These are phyloP conservation scores for Cutaneotrichosporon mucoides DNA, from an alignment of 1,284 basidiomycete species.

Conservation along the genomic window DNA sequence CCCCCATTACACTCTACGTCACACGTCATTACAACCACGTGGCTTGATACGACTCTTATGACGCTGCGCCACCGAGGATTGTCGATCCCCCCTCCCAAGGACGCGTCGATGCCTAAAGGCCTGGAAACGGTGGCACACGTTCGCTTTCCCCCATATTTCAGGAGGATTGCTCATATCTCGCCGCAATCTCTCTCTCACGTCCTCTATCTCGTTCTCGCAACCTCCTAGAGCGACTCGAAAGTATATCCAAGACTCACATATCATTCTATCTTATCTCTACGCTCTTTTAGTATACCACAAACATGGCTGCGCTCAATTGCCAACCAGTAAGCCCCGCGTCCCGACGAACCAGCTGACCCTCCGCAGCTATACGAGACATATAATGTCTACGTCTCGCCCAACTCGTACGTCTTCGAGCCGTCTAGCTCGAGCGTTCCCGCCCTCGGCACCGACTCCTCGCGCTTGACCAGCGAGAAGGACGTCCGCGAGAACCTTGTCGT, in stretches of 20 bases:
- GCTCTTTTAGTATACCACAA: too few species aligned
- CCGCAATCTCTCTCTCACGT: too few species aligned
- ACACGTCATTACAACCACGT: conserved; percentile 1
- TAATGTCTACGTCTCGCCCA: conserved; percentile 48
- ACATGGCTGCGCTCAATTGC: conserved; percentile 25
- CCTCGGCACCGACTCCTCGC: conserved; percentile 21
- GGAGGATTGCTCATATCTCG: too few species aligned
- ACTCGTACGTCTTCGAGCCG: conserved; percentile 48
- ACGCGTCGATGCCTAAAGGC: too few species aligned
- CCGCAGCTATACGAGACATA: conserved; percentile 47
- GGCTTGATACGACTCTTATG: background rate
- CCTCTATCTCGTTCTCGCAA: too few species aligned
- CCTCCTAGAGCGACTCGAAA: too few species aligned
- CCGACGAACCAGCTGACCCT: conserved; percentile 3
- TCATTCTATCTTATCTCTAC: too few species aligned
- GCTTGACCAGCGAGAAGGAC: conserved; percentile 41
- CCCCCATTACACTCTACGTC: background rate
- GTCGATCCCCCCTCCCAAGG: too few species aligned
- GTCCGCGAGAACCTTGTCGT: conserved; percentile 48
- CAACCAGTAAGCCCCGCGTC: conserved; percentile 21
- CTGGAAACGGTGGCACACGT: too few species aligned
- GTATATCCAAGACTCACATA: too few species aligned
- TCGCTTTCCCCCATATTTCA: too few species aligned
- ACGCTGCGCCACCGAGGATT: too few species aligned
- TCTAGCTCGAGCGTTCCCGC: conserved; percentile 25